Base-by-base conservation (phyloP, 495 filamentous ascomycete species). In the Patellaria atrata region DNA sequence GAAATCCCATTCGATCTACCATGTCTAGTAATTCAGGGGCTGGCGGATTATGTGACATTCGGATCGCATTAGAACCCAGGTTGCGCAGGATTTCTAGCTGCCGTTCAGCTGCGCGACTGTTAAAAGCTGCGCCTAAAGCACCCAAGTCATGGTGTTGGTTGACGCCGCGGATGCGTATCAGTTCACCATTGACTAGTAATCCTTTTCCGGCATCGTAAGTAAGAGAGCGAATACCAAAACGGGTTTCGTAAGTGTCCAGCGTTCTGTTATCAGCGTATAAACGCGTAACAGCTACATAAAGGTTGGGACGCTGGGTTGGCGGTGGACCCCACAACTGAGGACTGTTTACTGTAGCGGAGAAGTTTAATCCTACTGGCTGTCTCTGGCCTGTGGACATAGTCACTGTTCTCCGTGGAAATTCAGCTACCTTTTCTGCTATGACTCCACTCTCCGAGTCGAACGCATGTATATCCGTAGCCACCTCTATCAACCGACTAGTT, bases 141-240 rank as follows among this genome's bases (percentile, higher is more conserved):
- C 64, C 64, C 0, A 54, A 55, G 43, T 69, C 64, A 38, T 63
- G 60, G 44, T 69, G 65, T 28, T 67, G 57, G 41, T 55, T 58
- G 1, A 48, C 52, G 1, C 65, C 65, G 18, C 60, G 57, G 10
- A 67, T 38, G 16, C 48, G 48, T 4, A 61, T 45, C 6, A 27
- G 19, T 38, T 62, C 42, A 0, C 54, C 55, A 40, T 67, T 69
- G 30, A 69, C 43, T 1, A 49, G 30, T 2, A 69, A 30, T 0
- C 63, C 65, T 22, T 50, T 55, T 33, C 58, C 50, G 1, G 45
- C 37, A 28, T 59, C 54, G 28, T 55, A 61, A 0, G 40, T 51
- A 3, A 69, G 21, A 1, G 52, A 43, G 4, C 63, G 62, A 31
- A 67, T 60, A 15, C 65, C 65, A 29, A 67, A 69, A 8, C 18